These are phyloP conservation scores for Agroathelia rolfsii DNA, from an alignment of 1,284 basidiomycete species.

Conservation along the genomic window DNA sequence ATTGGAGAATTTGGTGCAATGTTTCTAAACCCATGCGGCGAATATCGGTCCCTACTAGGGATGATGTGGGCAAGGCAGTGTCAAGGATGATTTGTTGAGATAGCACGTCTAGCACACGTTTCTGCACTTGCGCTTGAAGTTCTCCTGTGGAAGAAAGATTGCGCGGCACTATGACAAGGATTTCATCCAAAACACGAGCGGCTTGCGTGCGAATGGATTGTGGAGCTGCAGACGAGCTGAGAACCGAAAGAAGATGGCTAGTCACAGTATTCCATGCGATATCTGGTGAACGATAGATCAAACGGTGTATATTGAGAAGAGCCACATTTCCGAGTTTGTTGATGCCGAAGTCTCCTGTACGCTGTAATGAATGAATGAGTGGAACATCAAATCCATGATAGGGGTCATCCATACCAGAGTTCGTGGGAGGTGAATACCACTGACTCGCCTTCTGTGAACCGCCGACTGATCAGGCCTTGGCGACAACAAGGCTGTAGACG, in stretches of 20 bases:
- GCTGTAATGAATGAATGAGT: constrained; percentile 36
- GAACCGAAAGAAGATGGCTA: constrained; percentile 66
- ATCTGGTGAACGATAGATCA: constrained; percentile 70
- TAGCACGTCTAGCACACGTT: constrained; percentile 75
- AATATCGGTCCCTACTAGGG: constrained; percentile 62
- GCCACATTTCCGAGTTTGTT: constrained; percentile 75
- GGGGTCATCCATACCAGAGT: constrained; percentile 47
- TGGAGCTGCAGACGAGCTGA: constrained; percentile 58
- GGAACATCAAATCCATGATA: too few relatives aligned
- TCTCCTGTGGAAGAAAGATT: constrained; percentile 54
- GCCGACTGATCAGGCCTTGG: constrained; percentile 33
- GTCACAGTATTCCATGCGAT: constrained; percentile 84
- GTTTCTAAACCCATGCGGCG: constrained; percentile 83
- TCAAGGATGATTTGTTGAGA: constrained; percentile 69
- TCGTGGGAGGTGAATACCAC: constrained; percentile 74
- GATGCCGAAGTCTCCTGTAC: constrained; percentile 79
- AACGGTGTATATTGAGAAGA: constrained; percentile 74
- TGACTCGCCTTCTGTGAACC: constrained; percentile 63
- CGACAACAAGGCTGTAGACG: constrained; percentile 26
- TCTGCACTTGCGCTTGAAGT: constrained; percentile 64
- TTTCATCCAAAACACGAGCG: constrained; percentile 75
- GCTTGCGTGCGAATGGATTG: constrained; percentile 82
- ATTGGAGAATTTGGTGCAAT: constrained; percentile 82
- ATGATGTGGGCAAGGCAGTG: constrained; percentile 27
- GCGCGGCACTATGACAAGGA: constrained; percentile 63